Conservation (phyloP, 1,284 basidiomycete genomes). For the Xerocomus amazonicus region DNA sequence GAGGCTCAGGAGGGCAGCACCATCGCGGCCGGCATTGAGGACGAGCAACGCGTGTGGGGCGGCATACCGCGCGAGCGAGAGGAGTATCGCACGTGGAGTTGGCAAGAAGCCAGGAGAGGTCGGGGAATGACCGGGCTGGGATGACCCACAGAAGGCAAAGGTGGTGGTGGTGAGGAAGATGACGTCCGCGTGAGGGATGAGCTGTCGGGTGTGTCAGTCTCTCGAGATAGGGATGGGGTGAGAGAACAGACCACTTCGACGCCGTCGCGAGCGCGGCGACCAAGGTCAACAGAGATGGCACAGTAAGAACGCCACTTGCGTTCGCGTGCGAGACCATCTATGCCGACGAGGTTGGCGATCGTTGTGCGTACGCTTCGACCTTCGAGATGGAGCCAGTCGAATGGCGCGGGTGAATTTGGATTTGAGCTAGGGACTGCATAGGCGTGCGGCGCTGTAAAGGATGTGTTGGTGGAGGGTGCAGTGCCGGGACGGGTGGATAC, state of each 20-base stretch:
- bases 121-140: slow-evolving; percentile 34
- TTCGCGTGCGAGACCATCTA: slow-evolving; percentile 75
- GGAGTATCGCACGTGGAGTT: slow-evolving; percentile 68
- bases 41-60: slow-evolving; percentile 73
- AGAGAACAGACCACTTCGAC: slow-evolving; percentile 59
- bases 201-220: slow-evolving; percentile 36
- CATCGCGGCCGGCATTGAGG: slow-evolving; percentile 71
- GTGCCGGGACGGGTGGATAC: slow-evolving; percentile 25
- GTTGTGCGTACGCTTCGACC: slow-evolving; percentile 73
- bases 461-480: slow-evolving; percentile 10
- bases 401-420: slow-evolving; percentile 64
- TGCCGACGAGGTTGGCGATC: slow-evolving; percentile 66
- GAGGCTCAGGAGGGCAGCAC: slow-evolving; percentile 73
- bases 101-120: slow-evolving; percentile 48
- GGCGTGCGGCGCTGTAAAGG: slow-evolving; percentile 7
- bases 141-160: slow-evolving; percentile 12
- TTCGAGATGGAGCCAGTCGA: slow-evolving; percentile 83
- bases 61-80: slow-evolving; percentile 63
- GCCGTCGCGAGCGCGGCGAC: slow-evolving; percentile 67
- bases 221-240: not conserved
- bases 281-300: slow-evolving; percentile 74
- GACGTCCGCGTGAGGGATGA: slow-evolving; percentile 75
- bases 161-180: slow-evolving; percentile 48
- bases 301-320: slow-evolving; percentile 76
- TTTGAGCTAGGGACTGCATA: slow-evolving; percentile 33